phyloP scores from a whole-genome alignment of 805 yeast species.

The Blastobotrys mokoenaii region DNA sequence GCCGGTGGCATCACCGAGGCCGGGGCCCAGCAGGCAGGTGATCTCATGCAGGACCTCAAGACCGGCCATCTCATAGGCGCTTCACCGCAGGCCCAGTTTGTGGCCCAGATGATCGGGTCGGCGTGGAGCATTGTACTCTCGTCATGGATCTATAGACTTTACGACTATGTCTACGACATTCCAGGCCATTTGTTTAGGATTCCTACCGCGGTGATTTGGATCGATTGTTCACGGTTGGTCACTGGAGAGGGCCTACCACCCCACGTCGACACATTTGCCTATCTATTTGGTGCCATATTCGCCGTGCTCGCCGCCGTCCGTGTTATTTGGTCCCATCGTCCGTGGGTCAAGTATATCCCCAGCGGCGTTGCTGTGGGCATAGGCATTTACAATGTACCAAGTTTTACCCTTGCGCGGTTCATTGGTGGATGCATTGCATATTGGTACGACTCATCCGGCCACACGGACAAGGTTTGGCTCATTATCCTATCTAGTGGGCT shows the following conservation, averaged over 20 bases:
- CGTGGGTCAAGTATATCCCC: slow-evolving; percentile 51
- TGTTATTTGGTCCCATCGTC: slow-evolving; percentile 21
- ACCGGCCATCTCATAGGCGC: slow-evolving; percentile 91
- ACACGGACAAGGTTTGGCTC: slow-evolving; percentile 56
- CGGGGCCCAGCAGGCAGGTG: slow-evolving; percentile 99
- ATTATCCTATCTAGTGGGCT: slow-evolving; percentile 87
- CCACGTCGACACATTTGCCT: slow-evolving; percentile 57
- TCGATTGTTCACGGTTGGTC: slow-evolving; percentile 88
- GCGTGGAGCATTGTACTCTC: slow-evolving; percentile 74
- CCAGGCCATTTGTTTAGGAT: slow-evolving; percentile 77
- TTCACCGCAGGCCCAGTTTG: slow-evolving; percentile 83
- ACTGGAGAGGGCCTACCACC: slow-evolving; percentile 89
- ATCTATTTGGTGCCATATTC: slow-evolving; percentile 58
- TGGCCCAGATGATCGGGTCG: slow-evolving; percentile 86
- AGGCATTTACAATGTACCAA: slow-evolving; percentile 90
- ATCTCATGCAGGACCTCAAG: slow-evolving; percentile 92
- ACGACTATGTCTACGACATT: slow-evolving; percentile 73
- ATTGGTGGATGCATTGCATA: slow-evolving; percentile 70
- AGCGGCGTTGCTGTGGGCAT: slow-evolving; percentile 96
- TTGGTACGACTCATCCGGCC: slow-evolving; percentile 15
- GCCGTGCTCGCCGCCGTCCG: slow-evolving; percentile 49
- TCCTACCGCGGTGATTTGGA: slow-evolving; percentile 96
- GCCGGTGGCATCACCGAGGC: slow-evolving; percentile 99
- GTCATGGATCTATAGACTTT: slow-evolving; percentile 72
- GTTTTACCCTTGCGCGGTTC: slow-evolving; percentile 88